phyloP scores from a whole-genome alignment of 2,329 filamentous ascomycete species.

The Aureobasidium pullulans region DNA sequence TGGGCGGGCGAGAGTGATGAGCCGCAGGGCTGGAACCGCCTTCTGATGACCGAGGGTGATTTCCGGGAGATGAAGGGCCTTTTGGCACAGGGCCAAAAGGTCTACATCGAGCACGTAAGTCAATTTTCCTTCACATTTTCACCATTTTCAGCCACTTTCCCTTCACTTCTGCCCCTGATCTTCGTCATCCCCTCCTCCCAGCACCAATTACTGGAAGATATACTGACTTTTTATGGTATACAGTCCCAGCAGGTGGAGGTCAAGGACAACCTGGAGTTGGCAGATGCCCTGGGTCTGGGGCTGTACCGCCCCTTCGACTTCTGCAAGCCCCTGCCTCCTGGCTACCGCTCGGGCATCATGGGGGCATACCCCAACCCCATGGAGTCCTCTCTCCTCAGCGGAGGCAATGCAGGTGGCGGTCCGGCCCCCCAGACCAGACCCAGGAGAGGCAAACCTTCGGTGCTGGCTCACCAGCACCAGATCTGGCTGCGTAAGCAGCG shows the following conservation, averaged over 20 bases:
- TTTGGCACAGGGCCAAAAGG: neutral
- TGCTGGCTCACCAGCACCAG: neutral
- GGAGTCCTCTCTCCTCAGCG: neutral
- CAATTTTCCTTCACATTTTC: neutral
- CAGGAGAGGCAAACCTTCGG: neutral
- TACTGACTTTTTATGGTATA: conserved; percentile 4
- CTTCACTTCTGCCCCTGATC: neutral
- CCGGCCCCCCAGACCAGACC: neutral
- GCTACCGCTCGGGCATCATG: neutral
- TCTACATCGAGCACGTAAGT: conserved; percentile 7
- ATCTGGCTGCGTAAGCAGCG: neutral
- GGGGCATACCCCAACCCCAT: neutral
- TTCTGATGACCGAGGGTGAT: neutral
- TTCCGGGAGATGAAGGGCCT: neutral
- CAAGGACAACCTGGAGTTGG: neutral
- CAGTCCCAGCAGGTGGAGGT: neutral
- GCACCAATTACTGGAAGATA: neutral
- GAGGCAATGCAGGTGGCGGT: neutral
- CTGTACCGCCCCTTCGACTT: neutral
- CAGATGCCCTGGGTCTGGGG: neutral
- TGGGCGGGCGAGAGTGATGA: neutral
- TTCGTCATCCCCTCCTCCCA: neutral
- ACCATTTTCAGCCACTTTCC: neutral
- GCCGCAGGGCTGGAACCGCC: neutral
- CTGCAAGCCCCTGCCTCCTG: neutral